phyloP scores from a whole-genome alignment of 2,329 filamentous ascomycete species.

The Colletotrichum tropicicola region DNA sequence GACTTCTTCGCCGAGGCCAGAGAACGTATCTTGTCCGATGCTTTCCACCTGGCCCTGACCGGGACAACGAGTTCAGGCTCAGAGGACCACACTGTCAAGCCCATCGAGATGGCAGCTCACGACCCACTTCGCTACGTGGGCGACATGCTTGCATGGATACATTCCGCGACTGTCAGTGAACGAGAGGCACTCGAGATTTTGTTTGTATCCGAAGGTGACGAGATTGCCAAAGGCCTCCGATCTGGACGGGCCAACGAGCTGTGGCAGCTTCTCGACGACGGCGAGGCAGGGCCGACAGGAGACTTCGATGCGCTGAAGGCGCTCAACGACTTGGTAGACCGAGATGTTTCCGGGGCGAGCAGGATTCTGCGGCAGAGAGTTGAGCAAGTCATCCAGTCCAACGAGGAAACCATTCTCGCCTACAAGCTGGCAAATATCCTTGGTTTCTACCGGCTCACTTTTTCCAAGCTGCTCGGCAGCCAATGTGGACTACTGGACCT shows the following conservation, averaged over 20 bases:
- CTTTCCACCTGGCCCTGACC: constrained; percentile 88
- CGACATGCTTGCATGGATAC: constrained; percentile 97
- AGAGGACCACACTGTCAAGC: constrained; percentile 75
- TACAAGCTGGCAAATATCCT: constrained; percentile 93
- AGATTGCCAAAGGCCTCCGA: constrained; percentile 84
- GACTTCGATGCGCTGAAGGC: constrained; percentile 84
- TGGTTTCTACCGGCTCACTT: constrained; percentile 88
- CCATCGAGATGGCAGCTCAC: constrained; percentile 93
- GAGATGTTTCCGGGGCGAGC: constrained; percentile 82
- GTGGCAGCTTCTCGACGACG: constrained; percentile 75
- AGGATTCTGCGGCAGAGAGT: constrained; percentile 88
- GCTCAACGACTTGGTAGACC: constrained; percentile 85
- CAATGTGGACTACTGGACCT: constrained; percentile 76
- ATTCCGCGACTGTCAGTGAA: constrained; percentile 93
- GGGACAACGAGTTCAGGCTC: constrained; percentile 69
- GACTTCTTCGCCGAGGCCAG: constrained; percentile 93
- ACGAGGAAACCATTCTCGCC: constrained; percentile 87
- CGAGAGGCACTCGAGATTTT: constrained; percentile 90
- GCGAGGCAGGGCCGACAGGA: constrained; percentile 58
- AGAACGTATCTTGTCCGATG: constrained; percentile 85
- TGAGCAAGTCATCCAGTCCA: constrained; percentile 90
- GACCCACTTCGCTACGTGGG: constrained; percentile 92
- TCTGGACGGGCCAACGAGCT: constrained; percentile 84
- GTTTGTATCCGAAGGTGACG: constrained; percentile 90
- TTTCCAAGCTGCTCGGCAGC: constrained; percentile 78